phyloP scores from a whole-genome alignment of 2,329 filamentous ascomycete species.

The Bipolaris oryzae region DNA sequence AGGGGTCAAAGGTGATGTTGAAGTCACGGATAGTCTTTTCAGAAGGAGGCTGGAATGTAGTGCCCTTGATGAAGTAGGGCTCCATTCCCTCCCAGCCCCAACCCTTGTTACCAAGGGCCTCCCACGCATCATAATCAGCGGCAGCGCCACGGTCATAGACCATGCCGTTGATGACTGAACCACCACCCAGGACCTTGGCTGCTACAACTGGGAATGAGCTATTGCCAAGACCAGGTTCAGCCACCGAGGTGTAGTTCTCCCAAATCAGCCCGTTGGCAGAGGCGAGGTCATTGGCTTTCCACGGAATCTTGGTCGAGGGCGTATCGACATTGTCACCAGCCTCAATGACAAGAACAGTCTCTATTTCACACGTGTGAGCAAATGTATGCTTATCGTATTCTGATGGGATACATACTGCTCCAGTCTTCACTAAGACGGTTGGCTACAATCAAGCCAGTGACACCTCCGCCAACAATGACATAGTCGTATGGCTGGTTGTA shows the following conservation, averaged over 20 bases:
- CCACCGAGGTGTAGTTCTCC: slow-evolving; percentile 29
- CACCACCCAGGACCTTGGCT: slow-evolving; percentile 37
- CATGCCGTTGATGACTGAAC: slow-evolving; percentile 47
- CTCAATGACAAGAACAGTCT: slow-evolving; percentile 37
- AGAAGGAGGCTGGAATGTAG: slow-evolving; percentile 34
- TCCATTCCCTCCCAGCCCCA: slow-evolving; percentile 62
- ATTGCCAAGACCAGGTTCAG: slow-evolving; percentile 31
- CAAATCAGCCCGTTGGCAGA: slow-evolving; percentile 28
- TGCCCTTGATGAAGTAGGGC: slow-evolving; percentile 36
- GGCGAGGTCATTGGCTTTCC: slow-evolving; percentile 34
- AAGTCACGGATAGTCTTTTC: slow-evolving; percentile 24
- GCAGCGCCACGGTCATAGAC: slow-evolving; percentile 42
- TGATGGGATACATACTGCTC: slow-evolving; percentile 18
- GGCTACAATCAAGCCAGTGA: slow-evolving; percentile 39
- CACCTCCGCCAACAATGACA: slow-evolving; percentile 41
- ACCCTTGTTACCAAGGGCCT: slow-evolving; percentile 62
- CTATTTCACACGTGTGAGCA: slow-evolving; percentile 15
- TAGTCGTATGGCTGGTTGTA: slow-evolving; percentile 34
- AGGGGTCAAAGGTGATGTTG: slow-evolving; percentile 38
- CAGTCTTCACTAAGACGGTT: slow-evolving; percentile 36
- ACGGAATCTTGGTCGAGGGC: slow-evolving; percentile 33
- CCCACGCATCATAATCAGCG: slow-evolving; percentile 60
- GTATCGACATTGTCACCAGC: slow-evolving; percentile 33
- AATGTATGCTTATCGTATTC: not conserved
- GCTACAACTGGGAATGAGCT: slow-evolving; percentile 28